A percentile compares a stretch with the other conserved stretches of the same genome.
These are phyloP conservation scores for Malassezia equina DNA, from an alignment of 1,284 basidiomycete genomes.

Conservation along the genomic window DNA sequence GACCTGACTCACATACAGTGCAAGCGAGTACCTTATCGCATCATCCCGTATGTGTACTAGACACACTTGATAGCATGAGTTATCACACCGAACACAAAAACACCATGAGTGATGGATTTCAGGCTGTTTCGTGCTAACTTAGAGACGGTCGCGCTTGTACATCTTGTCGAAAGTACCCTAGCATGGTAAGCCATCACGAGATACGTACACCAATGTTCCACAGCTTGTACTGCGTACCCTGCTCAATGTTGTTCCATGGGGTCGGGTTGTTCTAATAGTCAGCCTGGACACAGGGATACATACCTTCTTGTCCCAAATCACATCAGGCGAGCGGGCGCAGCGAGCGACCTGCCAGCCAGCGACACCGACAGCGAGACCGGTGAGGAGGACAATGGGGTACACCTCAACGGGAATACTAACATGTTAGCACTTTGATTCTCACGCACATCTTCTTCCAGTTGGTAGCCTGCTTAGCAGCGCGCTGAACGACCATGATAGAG, in stretches of 20 bases:
- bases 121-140: background rate
- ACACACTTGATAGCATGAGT: background rate
- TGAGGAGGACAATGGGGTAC: constrained; percentile 39
- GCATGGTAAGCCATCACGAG: background rate
- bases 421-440: background rate
- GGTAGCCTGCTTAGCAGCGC: constrained; percentile 9
- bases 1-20: constrained; percentile 14
- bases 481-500: constrained; percentile 6
- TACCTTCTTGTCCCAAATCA: constrained; percentile 44
- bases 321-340: constrained; percentile 37
- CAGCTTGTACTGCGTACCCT: constrained; percentile 40
- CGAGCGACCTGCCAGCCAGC: constrained; percentile 41
- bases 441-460: constrained; percentile 14
- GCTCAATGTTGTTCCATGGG: constrained; percentile 42
- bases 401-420: constrained; percentile 17
- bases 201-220: constrained; percentile 31
- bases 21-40: constrained; percentile 63
- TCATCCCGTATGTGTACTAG: constrained; percentile 75
- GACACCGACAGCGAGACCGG: constrained; percentile 33
- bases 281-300: background rate
- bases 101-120: constrained; percentile 6
- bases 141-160: constrained; percentile 44
- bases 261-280: constrained; percentile 35
- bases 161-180: constrained; percentile 29
- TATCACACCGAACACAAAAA: background rate